Evolutionary conservation across 2,329 filamentous ascomycete species (phyloP).

Genomic region (Trichophyton equinum): DNA sequence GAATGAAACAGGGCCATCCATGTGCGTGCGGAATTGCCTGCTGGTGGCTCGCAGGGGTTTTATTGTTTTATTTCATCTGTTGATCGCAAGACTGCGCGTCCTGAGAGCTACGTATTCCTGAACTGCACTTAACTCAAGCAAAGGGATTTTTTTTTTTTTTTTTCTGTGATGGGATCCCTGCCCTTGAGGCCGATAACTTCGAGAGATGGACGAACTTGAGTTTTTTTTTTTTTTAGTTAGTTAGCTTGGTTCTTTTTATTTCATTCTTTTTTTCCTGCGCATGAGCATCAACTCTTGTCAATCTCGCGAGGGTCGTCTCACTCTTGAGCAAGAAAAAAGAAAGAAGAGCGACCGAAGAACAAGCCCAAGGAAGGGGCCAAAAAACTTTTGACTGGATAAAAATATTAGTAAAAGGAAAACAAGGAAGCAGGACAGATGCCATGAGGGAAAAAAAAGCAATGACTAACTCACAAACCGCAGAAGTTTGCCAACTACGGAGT

Average conservation of each 20-base stretch:
- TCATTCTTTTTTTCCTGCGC: background rate
- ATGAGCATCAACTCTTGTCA: background rate
- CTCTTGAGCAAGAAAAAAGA: background rate
- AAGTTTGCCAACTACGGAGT: no score
- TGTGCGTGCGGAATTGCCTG: no score
- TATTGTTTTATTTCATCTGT: no score
- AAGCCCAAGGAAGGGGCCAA: background rate
- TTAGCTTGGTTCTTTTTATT: background rate
- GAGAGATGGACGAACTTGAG: background rate
- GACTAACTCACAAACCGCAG: no score
- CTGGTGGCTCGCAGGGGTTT: no score
- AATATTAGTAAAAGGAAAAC: background rate
- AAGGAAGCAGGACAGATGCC: background rate
- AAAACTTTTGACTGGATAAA: background rate
- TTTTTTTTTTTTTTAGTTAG: background rate
- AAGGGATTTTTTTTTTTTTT: no score
- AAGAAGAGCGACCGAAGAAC: background rate
- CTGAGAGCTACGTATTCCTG: no score
- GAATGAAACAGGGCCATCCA: no score
- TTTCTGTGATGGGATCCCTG: no score
- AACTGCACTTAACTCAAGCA: no score
- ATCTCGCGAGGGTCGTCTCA: background rate
- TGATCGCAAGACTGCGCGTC: no score
- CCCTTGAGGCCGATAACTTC: no score
- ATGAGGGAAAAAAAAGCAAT: background rate